phyloP scores from a whole-genome alignment of 176 grass and related monocot genomes.

The Typha latifolia region DNA sequence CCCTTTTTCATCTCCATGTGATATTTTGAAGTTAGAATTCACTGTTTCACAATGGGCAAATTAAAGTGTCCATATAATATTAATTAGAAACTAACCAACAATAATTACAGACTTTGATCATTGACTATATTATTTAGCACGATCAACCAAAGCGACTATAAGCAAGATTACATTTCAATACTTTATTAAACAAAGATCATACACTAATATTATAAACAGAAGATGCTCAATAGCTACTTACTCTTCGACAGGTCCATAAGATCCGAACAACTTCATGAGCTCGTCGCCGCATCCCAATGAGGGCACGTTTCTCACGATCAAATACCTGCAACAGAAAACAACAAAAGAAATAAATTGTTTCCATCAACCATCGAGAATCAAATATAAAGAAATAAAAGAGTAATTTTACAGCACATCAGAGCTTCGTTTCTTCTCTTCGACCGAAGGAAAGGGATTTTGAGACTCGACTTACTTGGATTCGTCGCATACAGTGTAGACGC shows the following conservation, averaged over 20 bases:
- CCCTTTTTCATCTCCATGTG: too few relatives aligned
- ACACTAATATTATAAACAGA: not conserved
- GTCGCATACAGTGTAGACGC: conserved; percentile 85
- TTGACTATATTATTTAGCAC: too few relatives aligned
- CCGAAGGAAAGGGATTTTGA: not conserved
- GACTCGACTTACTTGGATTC: conserved; percentile 57
- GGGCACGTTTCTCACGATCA: conserved; percentile 85
- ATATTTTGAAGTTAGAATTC: too few relatives aligned
- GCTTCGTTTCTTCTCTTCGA: not conserved
- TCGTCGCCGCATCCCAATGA: conserved; percentile 77
- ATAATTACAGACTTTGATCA: too few relatives aligned
- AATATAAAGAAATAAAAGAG: not conserved
- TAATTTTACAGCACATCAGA: not conserved
- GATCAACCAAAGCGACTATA: not conserved
- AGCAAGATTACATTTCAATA: not conserved
- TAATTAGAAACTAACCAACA: too few relatives aligned
- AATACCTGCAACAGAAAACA: conserved; percentile 41
- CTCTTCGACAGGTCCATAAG: conserved; percentile 75
- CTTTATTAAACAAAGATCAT: conserved; percentile 2
- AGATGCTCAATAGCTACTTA: conserved; percentile 20
- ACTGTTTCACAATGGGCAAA: too few relatives aligned
- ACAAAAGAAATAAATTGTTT: not conserved
- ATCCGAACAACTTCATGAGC: conserved; percentile 47
- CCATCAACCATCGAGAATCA: not conserved
- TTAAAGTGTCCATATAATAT: too few relatives aligned